Conservation (phyloP, 352 stramenopile genomes). For the Phytophthora melonis region DNA sequence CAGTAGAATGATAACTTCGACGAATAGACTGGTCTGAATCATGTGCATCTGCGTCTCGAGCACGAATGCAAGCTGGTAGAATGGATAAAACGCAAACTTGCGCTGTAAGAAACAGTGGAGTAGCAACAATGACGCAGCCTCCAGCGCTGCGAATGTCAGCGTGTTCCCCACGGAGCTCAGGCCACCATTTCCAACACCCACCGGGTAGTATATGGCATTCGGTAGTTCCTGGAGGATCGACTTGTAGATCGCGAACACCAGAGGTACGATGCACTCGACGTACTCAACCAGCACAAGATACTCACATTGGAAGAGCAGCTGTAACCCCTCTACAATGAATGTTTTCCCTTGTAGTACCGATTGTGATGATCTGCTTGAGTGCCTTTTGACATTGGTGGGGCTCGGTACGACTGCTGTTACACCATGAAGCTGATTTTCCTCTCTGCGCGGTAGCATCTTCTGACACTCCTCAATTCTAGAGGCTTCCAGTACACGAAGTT, state of each 20-base stretch:
- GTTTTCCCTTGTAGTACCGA: background rate
- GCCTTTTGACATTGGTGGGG: too few species aligned
- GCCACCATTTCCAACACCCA: background rate
- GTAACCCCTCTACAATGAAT: constrained; percentile 13
- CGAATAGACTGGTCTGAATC: background rate
- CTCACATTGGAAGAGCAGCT: constrained; percentile 30
- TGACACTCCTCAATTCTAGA: background rate
- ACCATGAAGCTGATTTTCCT: background rate
- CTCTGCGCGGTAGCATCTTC: background rate
- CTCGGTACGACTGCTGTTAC: too few species aligned
- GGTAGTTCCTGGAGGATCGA: background rate
- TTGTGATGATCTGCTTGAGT: too few species aligned
- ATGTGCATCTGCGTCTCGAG: background rate
- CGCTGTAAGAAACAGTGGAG: background rate
- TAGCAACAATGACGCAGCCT: background rate
- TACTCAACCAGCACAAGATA: background rate
- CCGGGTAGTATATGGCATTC: background rate
- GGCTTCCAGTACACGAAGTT: background rate
- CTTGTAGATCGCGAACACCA: background rate
- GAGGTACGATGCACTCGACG: background rate
- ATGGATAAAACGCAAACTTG: background rate
- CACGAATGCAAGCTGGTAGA: background rate
- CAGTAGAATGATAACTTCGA: background rate
- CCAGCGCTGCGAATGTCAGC: background rate
- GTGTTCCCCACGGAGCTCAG: background rate